Percentiles rank a stretch among this genome's conserved stretches.
These are phyloP conservation scores for Obelidium mucronatum DNA, from an alignment of 192 early-diverging fungal genomes.

Conservation along the genomic window DNA sequence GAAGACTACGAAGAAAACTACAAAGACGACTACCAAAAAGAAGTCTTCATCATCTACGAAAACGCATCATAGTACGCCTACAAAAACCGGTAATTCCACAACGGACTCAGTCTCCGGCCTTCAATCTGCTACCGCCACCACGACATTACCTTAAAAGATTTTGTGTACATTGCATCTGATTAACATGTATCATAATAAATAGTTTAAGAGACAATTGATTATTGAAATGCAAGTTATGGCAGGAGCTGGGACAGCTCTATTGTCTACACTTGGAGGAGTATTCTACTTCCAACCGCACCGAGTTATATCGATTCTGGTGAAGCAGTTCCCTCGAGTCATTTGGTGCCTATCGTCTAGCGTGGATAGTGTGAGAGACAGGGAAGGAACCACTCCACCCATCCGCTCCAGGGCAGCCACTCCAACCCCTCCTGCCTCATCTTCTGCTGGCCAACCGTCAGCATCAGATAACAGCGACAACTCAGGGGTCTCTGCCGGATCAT, in stretches of 20 bases:
- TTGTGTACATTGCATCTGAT: too few relatives aligned
- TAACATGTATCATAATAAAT: too few relatives aligned
- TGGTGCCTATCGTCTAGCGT: conserved; percentile 32
- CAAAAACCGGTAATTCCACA: too few relatives aligned
- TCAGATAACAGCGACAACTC: not conserved
- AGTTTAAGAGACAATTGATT: too few relatives aligned
- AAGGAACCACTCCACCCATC: not conserved
- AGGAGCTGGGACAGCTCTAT: not conserved
- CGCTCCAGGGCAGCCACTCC: not conserved
- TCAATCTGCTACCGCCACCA: too few relatives aligned
- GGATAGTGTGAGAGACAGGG: not conserved
- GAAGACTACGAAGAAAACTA: too few relatives aligned
- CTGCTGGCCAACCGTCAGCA: not conserved
- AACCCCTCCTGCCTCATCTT: not conserved
- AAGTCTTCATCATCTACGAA: too few relatives aligned
- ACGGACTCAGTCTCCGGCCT: too few relatives aligned
- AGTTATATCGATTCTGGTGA: conserved; percentile 26
- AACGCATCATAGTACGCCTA: too few relatives aligned
- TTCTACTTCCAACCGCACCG: conserved; percentile 39
- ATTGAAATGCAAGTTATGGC: not conserved
- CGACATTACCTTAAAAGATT: too few relatives aligned
- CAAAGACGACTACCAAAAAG: too few relatives aligned
- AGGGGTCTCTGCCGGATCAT: not conserved
- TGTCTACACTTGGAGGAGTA: conserved; percentile 10
- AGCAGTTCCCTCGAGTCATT: conserved; percentile 26